Evolutionary conservation across 2,329 filamentous ascomycete species (phyloP), one percentile per base, ranked within the genome.

Genomic region (Fusarium hostae): DNA sequence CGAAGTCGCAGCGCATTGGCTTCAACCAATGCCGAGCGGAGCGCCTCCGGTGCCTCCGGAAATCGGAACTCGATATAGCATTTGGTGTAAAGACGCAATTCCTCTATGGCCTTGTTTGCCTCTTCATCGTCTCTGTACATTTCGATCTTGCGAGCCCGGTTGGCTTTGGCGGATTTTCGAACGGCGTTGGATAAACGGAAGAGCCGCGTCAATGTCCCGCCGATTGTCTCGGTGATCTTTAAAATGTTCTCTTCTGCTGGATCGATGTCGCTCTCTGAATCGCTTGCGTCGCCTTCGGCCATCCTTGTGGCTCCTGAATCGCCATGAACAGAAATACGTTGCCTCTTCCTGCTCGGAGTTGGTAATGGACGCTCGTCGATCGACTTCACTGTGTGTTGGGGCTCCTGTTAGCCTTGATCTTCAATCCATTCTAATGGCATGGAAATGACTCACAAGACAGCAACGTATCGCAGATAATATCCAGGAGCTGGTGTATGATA

Each of bases 31-130:
- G 54, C 18, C 0, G 40, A 18, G 2, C 28, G 11, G 18, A 57
- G 54, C 0, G 22, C 1, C 54, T 45, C 8, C 0, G 40, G 30
- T 0, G 54, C 54, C 12, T 57, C 40, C 1, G 54, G 40, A 20
- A 45, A 45, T 37, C 54, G 54, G 16, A 55, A 55, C 5, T 55
- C 15, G 7, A 55, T 55, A 20, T 55, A 55, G 10, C 30, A 55
- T 26, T 26, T 44, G 3, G 52, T 55, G 16, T 55, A 55, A 26
- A 55, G 20, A 10, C 52, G 52, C 3, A 55, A 24, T 2, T 55
- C 52, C 3, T 55, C 52, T 44, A 55, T 44, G 0, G 52, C 39
- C 8, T 28, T 35, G 15, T 56, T 56, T 16, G 52, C 52, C 11
- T 35, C 30, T 5, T 56, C 0, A 1, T 56, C 52, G 16, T 12